Percentiles rank a stretch among this genome's conserved stretches.
Evolutionary conservation across 345 rosid species (phyloP).

Genomic region (Eucalyptus marginata): DNA sequence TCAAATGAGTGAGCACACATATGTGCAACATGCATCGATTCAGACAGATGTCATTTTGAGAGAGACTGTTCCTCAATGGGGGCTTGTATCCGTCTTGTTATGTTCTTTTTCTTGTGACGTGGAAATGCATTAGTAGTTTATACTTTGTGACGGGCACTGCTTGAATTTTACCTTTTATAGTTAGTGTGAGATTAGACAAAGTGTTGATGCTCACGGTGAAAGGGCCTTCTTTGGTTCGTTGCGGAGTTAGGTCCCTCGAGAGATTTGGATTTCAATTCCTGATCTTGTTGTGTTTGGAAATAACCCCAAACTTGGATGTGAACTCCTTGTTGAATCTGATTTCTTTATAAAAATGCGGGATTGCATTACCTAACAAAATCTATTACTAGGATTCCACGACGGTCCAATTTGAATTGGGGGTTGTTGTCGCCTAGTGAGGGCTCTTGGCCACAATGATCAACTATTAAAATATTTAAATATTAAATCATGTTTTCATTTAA

Average conservation of each 20-base stretch:
- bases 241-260: background rate
- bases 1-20: background rate
- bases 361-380: background rate
- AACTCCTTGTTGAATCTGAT: background rate
- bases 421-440: fast-evolving
- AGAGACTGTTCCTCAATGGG: background rate
- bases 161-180: background rate
- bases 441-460: background rate
- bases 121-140: background rate
- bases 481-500: too few relatives aligned
- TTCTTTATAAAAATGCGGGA: background rate
- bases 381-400: background rate
- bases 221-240: background rate
- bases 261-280: background rate
- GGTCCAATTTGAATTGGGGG: background rate
- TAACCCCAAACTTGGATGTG: background rate
- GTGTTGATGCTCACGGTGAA: background rate
- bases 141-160: background rate
- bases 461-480: too few relatives aligned
- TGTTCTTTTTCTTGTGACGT: background rate
- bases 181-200: background rate
- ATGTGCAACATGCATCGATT: background rate
- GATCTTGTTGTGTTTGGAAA: background rate
- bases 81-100: background rate
- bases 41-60: background rate